Conservation (phyloP, 495 filamentous ascomycete species). For the Corynascus novoguineensis region DNA sequence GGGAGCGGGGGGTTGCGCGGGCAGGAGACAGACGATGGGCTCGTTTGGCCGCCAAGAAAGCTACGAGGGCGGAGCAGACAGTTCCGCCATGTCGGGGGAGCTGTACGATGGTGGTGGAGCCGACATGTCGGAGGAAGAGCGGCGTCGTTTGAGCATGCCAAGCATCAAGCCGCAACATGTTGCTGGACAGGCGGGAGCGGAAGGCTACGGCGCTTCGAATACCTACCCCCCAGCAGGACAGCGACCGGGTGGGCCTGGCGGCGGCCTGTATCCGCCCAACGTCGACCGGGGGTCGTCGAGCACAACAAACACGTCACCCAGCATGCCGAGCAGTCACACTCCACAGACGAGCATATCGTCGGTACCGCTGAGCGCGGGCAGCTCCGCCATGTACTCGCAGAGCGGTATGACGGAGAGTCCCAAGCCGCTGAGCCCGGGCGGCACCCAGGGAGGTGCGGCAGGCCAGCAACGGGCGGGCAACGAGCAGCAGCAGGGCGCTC, state of each 20-base stretch:
- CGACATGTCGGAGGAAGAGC: conserved; percentile 46
- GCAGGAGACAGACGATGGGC: conserved; percentile 78
- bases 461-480: conserved; percentile 45
- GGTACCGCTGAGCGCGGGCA: conserved; percentile 42
- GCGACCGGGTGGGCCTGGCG: conserved; percentile 34
- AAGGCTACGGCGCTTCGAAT: conserved; percentile 41
- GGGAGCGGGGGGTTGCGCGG: conserved; percentile 92
- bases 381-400: conserved; percentile 62
- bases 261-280: conserved; percentile 58
- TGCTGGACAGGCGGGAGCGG: conserved; percentile 43
- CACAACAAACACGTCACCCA: conserved; percentile 49
- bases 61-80: conserved; percentile 57
- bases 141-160: conserved; percentile 56
- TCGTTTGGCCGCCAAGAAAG: conserved; percentile 80
- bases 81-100: conserved; percentile 73
- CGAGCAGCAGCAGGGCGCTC: conserved; percentile 24
- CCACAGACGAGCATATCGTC: conserved; percentile 46
- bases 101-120: conserved; percentile 60
- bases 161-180: conserved; percentile 68
- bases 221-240: conserved; percentile 72
- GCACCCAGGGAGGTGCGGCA: conserved; percentile 54
- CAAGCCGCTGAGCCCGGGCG: conserved; percentile 75
- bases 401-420: conserved; percentile 77
- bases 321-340: conserved; percentile 39
- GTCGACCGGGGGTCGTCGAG: conserved; percentile 47